Conservation (phyloP, 352 stramenopile genomes). For the Pythium rishiriense region DNA sequence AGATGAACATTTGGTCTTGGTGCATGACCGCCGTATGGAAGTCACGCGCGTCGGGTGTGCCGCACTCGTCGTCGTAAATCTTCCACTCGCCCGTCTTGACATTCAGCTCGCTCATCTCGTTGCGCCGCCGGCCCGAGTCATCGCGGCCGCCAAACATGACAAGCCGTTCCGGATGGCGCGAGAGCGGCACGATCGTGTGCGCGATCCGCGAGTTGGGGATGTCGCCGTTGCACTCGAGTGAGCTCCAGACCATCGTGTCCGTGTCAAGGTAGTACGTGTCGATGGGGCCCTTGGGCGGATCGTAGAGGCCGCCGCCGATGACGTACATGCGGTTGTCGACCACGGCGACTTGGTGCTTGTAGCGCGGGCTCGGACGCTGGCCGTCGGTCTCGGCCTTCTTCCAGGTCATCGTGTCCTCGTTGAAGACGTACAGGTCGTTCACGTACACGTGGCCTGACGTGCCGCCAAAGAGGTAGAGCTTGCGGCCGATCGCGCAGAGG, state of each 20-base stretch:
- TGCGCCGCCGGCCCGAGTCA: conserved; percentile 63
- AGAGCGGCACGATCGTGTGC: conserved; percentile 68
- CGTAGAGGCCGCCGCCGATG: conserved; percentile 75
- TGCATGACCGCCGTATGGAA: conserved; percentile 82
- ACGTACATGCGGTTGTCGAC: conserved; percentile 79
- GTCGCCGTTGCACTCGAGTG: conserved; percentile 59
- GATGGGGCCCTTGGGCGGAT: conserved; percentile 78
- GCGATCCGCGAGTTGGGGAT: conserved; percentile 77
- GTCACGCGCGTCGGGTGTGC: conserved; percentile 75
- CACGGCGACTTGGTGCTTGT: conserved; percentile 81
- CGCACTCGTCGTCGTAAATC: conserved; percentile 52
- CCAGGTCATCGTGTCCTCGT: conserved; percentile 73
- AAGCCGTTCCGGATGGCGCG: conserved; percentile 45
- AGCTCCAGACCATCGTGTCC: conserved; percentile 64
- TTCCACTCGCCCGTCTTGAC: conserved; percentile 60
- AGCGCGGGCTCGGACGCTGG: conserved; percentile 66
- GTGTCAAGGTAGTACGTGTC: conserved; percentile 79
- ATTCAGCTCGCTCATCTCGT: conserved; percentile 72
- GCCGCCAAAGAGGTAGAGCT: conserved; percentile 81
- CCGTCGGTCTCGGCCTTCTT: conserved; percentile 67
- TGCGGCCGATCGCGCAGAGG: conserved; percentile 74
- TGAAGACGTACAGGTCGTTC: conserved; percentile 83
- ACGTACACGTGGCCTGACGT: conserved; percentile 83
- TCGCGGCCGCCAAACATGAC: conserved; percentile 83
- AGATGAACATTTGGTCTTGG: conserved; percentile 78